Evolutionary conservation across 352 stramenopile species (phyloP), one percentile per base, ranked within the genome.

Genomic region (Pythium sukuiense): DNA sequence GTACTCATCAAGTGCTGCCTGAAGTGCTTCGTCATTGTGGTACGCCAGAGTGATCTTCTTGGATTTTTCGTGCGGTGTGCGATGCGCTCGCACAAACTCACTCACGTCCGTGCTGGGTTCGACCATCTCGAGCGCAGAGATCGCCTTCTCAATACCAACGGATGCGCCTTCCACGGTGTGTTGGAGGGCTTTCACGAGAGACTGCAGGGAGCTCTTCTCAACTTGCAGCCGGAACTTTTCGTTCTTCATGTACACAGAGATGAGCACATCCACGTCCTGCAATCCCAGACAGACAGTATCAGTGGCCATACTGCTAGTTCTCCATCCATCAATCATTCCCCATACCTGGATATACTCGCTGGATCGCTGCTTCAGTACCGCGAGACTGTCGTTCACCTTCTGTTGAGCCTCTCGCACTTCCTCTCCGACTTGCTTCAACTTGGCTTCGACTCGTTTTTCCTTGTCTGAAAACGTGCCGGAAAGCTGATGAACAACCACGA

Each of bases 161-260:
- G 61, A 69, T 2, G 76, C 72, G 24, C 81, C 74, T 16, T 72
- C 57, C 1, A 92, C 37, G 66, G 83, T 81, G 48, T 92, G 83
- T 30, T 89, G 80, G 45, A 91, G 65, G 12, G 86, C 86, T 73
- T 90, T 90, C 0, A 76, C 73, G 6, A 95, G 69, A 5, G 81
- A 89, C 53, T 88, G 65, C 18, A 95, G 65, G 0, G 83, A 91
- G 57, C 87, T 91, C 48, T 95, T 95, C 39, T 83, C 71, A 56
- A 93, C 86, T 68, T 95, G 84, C 11, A 95, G 73, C 2, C 84
- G 81, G 49, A 90, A 92, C 57, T 92, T 93, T 58, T 95, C 86
- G 60, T 95, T 95, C 69, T 93, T 93, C 83, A 92, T 92, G 57
- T 80, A 91, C 6, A 76, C 75, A 3, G 84, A 93, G 27, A 93